Evolutionary conservation across 73 alveolate species (phyloP), one percentile per base, ranked within the genome.

Genomic region (Symbiodinium pilosum): DNA sequence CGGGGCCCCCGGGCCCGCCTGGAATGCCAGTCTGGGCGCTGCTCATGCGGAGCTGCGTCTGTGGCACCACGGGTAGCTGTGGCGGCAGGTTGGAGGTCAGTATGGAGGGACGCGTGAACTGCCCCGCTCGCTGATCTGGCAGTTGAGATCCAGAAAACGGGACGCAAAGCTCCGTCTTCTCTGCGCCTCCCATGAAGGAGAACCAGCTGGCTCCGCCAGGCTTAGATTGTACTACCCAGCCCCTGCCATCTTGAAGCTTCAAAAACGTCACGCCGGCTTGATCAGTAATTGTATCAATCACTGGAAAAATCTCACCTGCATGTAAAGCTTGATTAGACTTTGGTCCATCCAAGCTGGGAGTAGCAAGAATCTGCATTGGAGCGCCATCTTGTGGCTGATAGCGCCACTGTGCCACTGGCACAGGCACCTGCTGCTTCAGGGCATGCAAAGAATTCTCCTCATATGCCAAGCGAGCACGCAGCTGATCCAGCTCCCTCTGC

Each of bases 191-290:
- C 47, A 84, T 54, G 32, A 91, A 91, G 30, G 89, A 54, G 40
- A n/a, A 28, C 97, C 97, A 91, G 40, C 87, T 69, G 54, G 56
- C 47, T 38, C 64, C 41, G 39, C 24, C 54, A 9, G 97, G 97
- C 77, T 91, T 91, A 34, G 81, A 44, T 30, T 91, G 89, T 39
- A 91, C 68, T 21, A 88, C 97, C 97, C 97, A 91, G 2, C 97
- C 97, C 30, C 97, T 54, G 41, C 97, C 97, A 34, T 91, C 97
- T 39, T 86, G 87, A 68, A 91, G 84, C 38, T 83, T 83, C 20
- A 91, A 77, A 51, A 69, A 91, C 16, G 97, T 91, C 56, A 91
- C 30, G 81, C 81, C 81, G 30, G 81, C 39, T 26, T 64, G 81
- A 47, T 47, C 59, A 38, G 81, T 64, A 9, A 14, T 38, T 26